Percentiles rank a stretch among this genome's conserved stretches.
These are phyloP conservation scores for Amphirosellinia nigrospora DNA, from an alignment of 495 filamentous ascomycete genomes.

Conservation along the genomic window DNA sequence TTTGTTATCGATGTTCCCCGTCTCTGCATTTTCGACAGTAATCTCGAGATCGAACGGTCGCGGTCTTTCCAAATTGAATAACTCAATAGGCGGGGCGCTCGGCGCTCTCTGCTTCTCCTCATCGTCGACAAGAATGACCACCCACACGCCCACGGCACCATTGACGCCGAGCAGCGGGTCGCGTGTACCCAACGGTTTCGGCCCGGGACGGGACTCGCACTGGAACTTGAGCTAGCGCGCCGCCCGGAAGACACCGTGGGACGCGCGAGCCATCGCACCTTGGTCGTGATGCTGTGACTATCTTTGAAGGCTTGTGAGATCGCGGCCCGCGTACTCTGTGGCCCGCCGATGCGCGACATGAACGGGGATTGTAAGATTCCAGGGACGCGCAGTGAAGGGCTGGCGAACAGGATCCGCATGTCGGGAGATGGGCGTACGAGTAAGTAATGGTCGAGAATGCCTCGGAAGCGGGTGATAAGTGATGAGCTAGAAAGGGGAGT, in stretches of 20 bases:
- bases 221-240: slow-evolving; percentile 37
- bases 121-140: slow-evolving; percentile 67
- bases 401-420: slow-evolving; percentile 69
- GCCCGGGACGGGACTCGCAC: slow-evolving; percentile 42
- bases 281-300: slow-evolving; percentile 64
- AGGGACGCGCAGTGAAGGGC: slow-evolving; percentile 66
- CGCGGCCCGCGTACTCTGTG: slow-evolving; percentile 56
- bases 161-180: slow-evolving; percentile 65
- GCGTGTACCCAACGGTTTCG: slow-evolving; percentile 66
- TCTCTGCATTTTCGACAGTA: neutral
- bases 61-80: slow-evolving; percentile 8
- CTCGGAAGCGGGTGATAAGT: slow-evolving; percentile 41
- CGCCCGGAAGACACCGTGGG: slow-evolving; percentile 57
- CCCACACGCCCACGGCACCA: slow-evolving; percentile 67
- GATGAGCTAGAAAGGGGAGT: slow-evolving; percentile 15
- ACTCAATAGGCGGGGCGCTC: slow-evolving; percentile 18
- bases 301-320: slow-evolving; percentile 60
- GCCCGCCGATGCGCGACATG: slow-evolving; percentile 64
- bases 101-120: slow-evolving; percentile 33
- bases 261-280: slow-evolving; percentile 65
- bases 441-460: slow-evolving; percentile 64
- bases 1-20: neutral
- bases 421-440: slow-evolving; percentile 66
- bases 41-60: slow-evolving; percentile 21
- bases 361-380: slow-evolving; percentile 70